Evolutionary conservation across 2,329 filamentous ascomycete genomes (phyloP).

Genomic region (Pyricularia sp.): DNA sequence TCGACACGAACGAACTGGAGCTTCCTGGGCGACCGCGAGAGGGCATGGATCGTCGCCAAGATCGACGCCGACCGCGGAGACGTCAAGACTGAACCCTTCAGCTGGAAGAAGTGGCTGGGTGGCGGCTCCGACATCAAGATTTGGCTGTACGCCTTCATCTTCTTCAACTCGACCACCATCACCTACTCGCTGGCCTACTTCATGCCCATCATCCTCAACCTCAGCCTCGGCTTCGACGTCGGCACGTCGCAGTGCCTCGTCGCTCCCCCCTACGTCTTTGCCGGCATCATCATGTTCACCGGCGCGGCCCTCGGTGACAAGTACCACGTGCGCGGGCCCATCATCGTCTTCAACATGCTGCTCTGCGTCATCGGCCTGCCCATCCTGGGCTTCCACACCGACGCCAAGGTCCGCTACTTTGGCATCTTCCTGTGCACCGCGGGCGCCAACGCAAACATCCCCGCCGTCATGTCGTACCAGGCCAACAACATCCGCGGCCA

Average conservation of each 20-base stretch:
- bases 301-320: conserved; percentile 58
- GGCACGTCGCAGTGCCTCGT: conserved; percentile 60
- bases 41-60: conserved; percentile 40
- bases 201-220: conserved; percentile 61
- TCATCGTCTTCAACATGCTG: conserved; percentile 56
- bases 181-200: conserved; percentile 73
- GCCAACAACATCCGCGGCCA: conserved; percentile 83
- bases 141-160: conserved; percentile 53
- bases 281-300: conserved; percentile 51
- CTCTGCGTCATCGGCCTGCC: conserved; percentile 60
- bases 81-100: conserved; percentile 42
- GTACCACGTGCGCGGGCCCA: conserved; percentile 54
- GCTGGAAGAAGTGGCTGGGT: conserved; percentile 33
- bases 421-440: conserved; percentile 70
- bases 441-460: conserved; percentile 70
- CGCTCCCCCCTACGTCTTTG: conserved; percentile 59
- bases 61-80: conserved; percentile 52
- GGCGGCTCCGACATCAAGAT: conserved; percentile 44
- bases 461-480: conserved; percentile 67
- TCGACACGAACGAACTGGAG: conserved; percentile 37
- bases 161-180: conserved; percentile 60
- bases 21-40: conserved; percentile 43
- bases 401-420: conserved; percentile 54
- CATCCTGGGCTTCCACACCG: conserved; percentile 59
- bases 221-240: conserved; percentile 54